Base-by-base conservation (phyloP, 441 rosid genomes). In the Gossypium lobatum region DNA sequence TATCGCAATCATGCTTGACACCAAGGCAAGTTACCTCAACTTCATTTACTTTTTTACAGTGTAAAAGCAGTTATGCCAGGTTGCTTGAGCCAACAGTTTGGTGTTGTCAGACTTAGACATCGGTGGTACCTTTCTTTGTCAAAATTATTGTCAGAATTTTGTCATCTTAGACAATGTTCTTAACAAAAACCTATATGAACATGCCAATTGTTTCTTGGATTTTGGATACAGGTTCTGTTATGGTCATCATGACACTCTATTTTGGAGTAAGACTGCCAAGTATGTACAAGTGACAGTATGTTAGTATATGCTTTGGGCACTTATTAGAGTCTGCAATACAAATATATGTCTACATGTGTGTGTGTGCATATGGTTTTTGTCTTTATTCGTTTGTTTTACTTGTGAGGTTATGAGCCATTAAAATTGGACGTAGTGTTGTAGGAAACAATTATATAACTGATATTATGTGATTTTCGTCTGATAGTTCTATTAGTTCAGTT, bases 1-100 rank as follows among this genome's bases (percentile, higher is more conserved):
- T 65, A 93, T 96, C 64, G 95, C 99, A 37, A 92, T 96, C 74
- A 96, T 96, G 98, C 95, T 92, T 59, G 98, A 96, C 69, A 96
- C 99, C 45, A 96, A 96, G 98, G 98, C 77, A 78, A 69, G 17
- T 57, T 57, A n/a, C 61, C 61, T 57, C 61, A 57, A 11, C 23
- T 57, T 57, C 5, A 18, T 74, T 74, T 53, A 37, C 64, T 53
- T 64, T 11, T 25, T 64, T 52, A 63, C 26, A n/a, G 45, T 31
- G n/a, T 5, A 39, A 16, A 45, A 3, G 37, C n/a, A 14, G 26
- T 31, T 58, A 55, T 4, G 4, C 5, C 31, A 3, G 67, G 54
- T 64, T 70, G 46, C 48, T 23, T 63, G 7, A 42, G 46, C 57
- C 1, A 1, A 21, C 0, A 63, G 46, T 70, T 68, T 39, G 54